A percentile compares a stretch with the other conserved stretches of the same genome.
phyloP scores from a whole-genome alignment of 2,329 filamentous ascomycete genomes.

The Fusarium tricinctum region DNA sequence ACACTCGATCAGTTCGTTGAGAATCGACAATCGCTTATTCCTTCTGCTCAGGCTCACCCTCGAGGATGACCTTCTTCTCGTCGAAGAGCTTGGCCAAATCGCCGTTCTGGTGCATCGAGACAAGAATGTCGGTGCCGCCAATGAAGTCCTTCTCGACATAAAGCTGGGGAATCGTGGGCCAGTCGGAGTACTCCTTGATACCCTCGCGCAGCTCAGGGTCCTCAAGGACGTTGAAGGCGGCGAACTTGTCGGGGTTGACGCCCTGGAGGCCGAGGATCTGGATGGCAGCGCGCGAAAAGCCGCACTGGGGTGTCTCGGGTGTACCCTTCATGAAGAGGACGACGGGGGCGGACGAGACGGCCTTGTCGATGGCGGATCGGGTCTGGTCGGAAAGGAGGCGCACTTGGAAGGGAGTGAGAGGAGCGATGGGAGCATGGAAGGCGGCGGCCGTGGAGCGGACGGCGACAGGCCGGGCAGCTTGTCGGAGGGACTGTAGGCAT shows the following conservation, averaged over 20 bases:
- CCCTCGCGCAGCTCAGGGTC: slow-evolving; percentile 88
- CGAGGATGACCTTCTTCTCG: slow-evolving; percentile 86
- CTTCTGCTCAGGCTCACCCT: slow-evolving; percentile 60
- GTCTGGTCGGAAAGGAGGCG: slow-evolving; percentile 87
- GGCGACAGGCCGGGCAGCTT: slow-evolving; percentile 55
- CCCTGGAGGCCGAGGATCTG: slow-evolving; percentile 96
- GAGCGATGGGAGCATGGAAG: slow-evolving; percentile 47
- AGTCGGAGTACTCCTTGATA: slow-evolving; percentile 99
- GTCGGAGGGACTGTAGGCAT: slow-evolving; percentile 53
- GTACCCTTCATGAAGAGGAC: slow-evolving; percentile 99
- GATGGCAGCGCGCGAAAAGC: slow-evolving; percentile 94
- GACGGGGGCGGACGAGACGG: slow-evolving; percentile 87
- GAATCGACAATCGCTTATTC: slow-evolving; percentile 39
- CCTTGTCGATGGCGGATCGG: slow-evolving; percentile 87
- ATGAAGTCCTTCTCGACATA: slow-evolving; percentile 97
- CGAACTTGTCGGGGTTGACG: slow-evolving; percentile 94
- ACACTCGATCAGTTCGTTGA: slow-evolving; percentile 35
- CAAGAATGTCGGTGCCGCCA: slow-evolving; percentile 96
- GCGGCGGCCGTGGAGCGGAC: slow-evolving; percentile 44
- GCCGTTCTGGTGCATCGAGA: slow-evolving; percentile 97
- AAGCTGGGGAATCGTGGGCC: slow-evolving; percentile 97
- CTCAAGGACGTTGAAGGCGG: slow-evolving; percentile 98
- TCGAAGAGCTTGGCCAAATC: slow-evolving; percentile 92
- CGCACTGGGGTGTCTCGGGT: slow-evolving; percentile 94
- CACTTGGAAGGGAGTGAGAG: slow-evolving; percentile 58